A percentile compares a stretch with the other conserved stretches of the same genome.
Evolutionary conservation across 2,329 filamentous ascomycete genomes (phyloP).

Genomic region (Hypoxylon sp.): DNA sequence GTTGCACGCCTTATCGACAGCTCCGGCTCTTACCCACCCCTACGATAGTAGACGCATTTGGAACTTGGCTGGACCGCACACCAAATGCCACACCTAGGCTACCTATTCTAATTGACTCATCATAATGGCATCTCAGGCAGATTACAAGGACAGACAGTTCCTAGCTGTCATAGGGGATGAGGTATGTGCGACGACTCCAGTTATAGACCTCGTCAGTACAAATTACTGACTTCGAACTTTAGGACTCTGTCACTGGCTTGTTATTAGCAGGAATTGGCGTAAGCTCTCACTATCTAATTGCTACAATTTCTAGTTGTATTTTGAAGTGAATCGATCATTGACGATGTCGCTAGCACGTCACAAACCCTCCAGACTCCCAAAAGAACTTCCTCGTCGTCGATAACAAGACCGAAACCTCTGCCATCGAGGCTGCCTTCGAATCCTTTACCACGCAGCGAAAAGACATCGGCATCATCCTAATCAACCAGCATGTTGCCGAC

Average conservation of each 20-base stretch:
- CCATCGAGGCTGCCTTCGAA: conserved; percentile 92
- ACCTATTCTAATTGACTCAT: conserved; percentile 23
- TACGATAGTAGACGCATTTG: conserved; percentile 11
- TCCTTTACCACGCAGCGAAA: conserved; percentile 90
- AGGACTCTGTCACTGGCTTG: conserved; percentile 97
- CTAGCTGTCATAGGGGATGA: conserved; percentile 98
- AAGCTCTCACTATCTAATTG: conserved; percentile 39
- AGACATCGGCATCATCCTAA: conserved; percentile 95
- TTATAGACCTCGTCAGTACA: neutral
- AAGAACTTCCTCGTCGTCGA: conserved; percentile 99
- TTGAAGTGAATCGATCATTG: conserved; percentile 4
- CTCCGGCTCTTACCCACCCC: conserved; percentile 2
- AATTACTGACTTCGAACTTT: conserved; percentile 19
- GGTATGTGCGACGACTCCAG: conserved; percentile 61
- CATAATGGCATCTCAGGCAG: conserved; percentile 64
- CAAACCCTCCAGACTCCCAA: conserved; percentile 85
- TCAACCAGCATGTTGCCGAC: conserved; percentile 98
- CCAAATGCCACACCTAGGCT: conserved; percentile 6
- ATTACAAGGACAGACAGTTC: conserved; percentile 90
- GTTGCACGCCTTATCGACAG: conserved; percentile 11
- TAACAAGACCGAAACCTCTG: conserved; percentile 85
- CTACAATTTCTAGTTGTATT: neutral
- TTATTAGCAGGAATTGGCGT: conserved; percentile 96
- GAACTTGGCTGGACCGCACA: conserved; percentile 5
- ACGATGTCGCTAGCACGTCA: conserved; percentile 78